Base-by-base conservation (phyloP, 257 asterid genomes). In the Catharanthus roseus region DNA sequence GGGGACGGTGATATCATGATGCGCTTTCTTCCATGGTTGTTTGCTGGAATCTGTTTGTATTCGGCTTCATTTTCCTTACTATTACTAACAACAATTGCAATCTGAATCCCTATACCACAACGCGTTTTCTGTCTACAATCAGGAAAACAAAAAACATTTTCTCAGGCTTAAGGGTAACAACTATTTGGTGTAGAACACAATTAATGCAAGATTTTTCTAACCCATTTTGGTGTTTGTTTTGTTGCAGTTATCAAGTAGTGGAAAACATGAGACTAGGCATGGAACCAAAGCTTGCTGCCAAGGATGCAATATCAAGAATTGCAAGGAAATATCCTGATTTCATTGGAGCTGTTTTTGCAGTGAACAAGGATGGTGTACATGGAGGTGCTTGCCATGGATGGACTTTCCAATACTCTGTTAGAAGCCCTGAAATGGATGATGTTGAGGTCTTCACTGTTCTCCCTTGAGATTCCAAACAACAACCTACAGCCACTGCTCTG, bases 1-100 rank as follows among this genome's bases (percentile, higher is more conserved):
- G 99, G 99, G 29, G 99, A 93, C 84, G 99, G 99, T 19, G 99
- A 93, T 79, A 80, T 88, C 82, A 93, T 93, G 99, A 93, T 93
- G 99, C 96, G 99, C 71, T 91, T 93, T 79, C 96, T 93, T 77
- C 99, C 99, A 19, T 91, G 99, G 99, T 93, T 84, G 42, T 65
- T 62, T 36, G 6, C 36, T 72, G 15, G 23, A 71, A 53, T 28
- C 19, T 3, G 13, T 65, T 72, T 58, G 36, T 50, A n/a, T n/a
- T 13, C 21, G 28, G 18, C 77, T 38, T 42, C 56, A 38, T 71
- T 57, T 21, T 24, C 16, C 45, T 56, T 19, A 10, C 68, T 38
- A 24, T 45, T 19, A 39, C 33, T 24, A 26, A 45, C 10, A 36
- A 49, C 6, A 3, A 33, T 63, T 21, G 34, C 36, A 6, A 26